phyloP scores from a whole-genome alignment of 352 stramenopile genomes.

The Pythium folliculosum region DNA sequence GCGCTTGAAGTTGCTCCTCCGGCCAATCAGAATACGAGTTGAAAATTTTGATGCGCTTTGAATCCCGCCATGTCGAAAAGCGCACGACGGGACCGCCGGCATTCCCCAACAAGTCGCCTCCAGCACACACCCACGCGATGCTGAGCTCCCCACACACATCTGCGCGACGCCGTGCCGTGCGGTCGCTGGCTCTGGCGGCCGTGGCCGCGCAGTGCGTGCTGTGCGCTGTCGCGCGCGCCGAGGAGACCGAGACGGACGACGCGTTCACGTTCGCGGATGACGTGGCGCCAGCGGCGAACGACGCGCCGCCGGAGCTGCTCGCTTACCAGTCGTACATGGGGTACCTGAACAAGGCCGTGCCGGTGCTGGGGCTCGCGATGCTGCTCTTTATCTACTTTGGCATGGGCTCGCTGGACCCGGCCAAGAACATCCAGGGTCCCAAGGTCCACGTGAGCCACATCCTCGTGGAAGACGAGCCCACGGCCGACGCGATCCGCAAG shows the following conservation, averaged over 20 bases:
- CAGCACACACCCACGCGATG: neutral
- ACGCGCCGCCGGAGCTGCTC: neutral
- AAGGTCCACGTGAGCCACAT: constrained; percentile 65
- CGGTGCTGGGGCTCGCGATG: constrained; percentile 13
- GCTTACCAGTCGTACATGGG: constrained; percentile 28
- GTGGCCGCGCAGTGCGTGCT: constrained; percentile 6
- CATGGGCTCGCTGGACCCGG: constrained; percentile 12
- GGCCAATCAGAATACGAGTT: constrained; percentile 10
- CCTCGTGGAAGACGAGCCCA: constrained; percentile 53
- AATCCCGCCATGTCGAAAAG: neutral
- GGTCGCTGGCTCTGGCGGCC: neutral
- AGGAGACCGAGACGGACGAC: neutral
- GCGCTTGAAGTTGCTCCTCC: constrained; percentile 17
- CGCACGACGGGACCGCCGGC: neutral
- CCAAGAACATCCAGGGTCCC: constrained; percentile 28
- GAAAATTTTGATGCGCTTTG: constrained; percentile 16
- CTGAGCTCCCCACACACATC: neutral
- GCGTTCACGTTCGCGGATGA: constrained; percentile 2
- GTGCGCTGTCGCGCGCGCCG: neutral
- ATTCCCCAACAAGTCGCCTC: neutral
- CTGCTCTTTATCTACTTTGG: constrained; percentile 27
- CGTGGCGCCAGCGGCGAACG: neutral
- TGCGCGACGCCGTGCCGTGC: neutral
- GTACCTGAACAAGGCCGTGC: constrained; percentile 31
- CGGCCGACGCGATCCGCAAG: constrained; percentile 55